Evolutionary conservation across 768 basidiomycete species (phyloP).

Genomic region (Leccinellum luteum): DNA sequence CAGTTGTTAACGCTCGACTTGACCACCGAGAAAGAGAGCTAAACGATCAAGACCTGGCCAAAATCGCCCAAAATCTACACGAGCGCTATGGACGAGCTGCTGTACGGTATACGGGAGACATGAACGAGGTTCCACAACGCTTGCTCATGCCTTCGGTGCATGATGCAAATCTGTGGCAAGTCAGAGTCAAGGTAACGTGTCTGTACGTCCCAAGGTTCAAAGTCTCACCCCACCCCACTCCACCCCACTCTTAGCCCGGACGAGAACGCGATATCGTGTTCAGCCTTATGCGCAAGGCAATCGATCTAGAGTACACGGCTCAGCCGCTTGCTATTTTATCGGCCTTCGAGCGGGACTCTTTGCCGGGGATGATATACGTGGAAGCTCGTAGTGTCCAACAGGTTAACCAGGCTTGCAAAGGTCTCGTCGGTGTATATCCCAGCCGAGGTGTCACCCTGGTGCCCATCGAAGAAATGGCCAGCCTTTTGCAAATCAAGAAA

Average conservation of each 20-base stretch:
- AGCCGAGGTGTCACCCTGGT: conserved; percentile 81
- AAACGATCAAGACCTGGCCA: conserved; percentile 75
- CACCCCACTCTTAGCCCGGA: conserved; percentile 73
- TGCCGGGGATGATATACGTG: conserved; percentile 95
- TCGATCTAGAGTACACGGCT: conserved; percentile 76
- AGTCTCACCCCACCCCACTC: background rate
- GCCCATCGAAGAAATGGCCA: conserved; percentile 98
- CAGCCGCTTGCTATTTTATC: conserved; percentile 84
- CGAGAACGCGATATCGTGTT: conserved; percentile 92
- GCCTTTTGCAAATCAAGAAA: conserved; percentile 92
- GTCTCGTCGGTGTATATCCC: conserved; percentile 90
- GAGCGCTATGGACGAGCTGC: conserved; percentile 72
- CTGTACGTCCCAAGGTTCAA: background rate
- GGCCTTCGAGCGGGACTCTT: conserved; percentile 93
- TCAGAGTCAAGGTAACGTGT: conserved; percentile 77
- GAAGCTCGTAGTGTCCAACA: conserved; percentile 88
- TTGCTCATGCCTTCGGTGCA: conserved; percentile 95
- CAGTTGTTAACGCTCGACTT: conserved; percentile 63
- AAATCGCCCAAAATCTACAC: conserved; percentile 78
- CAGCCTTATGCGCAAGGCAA: conserved; percentile 91
- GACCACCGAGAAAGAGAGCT: conserved; percentile 70
- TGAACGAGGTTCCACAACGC: conserved; percentile 90
- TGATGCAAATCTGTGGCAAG: conserved; percentile 94
- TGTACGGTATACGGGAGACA: conserved; percentile 82
- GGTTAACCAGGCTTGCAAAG: conserved; percentile 80